A percentile compares a stretch with the other conserved stretches of the same genome.
Conservation (phyloP, 75 land plant species). For the Picea sitchensis region DNA sequence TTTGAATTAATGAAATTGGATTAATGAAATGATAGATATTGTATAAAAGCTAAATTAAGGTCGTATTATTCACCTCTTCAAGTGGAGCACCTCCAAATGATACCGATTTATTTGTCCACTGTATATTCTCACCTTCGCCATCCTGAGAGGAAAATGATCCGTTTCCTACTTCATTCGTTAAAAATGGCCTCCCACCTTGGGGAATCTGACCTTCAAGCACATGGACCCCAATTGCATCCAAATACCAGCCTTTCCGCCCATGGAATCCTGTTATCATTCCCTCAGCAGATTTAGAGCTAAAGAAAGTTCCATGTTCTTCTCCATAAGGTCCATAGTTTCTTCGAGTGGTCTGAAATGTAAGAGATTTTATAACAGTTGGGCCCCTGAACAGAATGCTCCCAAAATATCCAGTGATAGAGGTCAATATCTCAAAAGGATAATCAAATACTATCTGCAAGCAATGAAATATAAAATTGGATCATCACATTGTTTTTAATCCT, state of each 20-base stretch:
- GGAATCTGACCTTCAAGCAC: slow-evolving; percentile 31
- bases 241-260: slow-evolving; percentile 46
- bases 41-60: too few species aligned
- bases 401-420: slow-evolving; percentile 36
- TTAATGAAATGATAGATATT: too few species aligned
- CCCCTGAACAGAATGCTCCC: slow-evolving; percentile 44
- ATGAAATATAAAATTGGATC: too few species aligned
- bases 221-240: slow-evolving; percentile 56
- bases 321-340: slow-evolving; percentile 51
- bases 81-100: slow-evolving; percentile 10
- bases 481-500: too few species aligned
- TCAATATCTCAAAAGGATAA: slow-evolving; percentile 49
- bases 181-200: slow-evolving; percentile 9
- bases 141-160: background rate
- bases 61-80: slow-evolving; percentile 19
- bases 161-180: background rate
- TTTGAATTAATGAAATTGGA: too few species aligned
- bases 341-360: slow-evolving; percentile 54
- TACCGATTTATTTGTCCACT: slow-evolving; percentile 18
- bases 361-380: slow-evolving; percentile 40
- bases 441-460: slow-evolving; percentile 43
- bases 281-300: slow-evolving; percentile 24
- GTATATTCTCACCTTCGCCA: background rate
- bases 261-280: slow-evolving; percentile 55
- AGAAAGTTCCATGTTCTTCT: slow-evolving; percentile 40